Evolutionary conservation across 495 filamentous ascomycete genomes (phyloP).

Genomic region (Penicillium lividum): DNA sequence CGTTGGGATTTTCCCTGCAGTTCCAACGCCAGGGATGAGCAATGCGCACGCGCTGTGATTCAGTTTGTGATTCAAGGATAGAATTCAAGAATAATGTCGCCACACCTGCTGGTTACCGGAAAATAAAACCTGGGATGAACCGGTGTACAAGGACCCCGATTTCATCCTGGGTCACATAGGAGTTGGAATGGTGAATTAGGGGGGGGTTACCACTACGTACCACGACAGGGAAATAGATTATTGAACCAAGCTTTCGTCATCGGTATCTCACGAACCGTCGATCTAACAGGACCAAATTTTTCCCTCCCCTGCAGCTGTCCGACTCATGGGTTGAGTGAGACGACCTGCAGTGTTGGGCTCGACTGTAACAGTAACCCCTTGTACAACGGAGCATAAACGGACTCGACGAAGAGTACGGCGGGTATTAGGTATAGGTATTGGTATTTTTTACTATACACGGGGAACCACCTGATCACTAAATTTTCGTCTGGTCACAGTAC

Average conservation of each 20-base stretch:
- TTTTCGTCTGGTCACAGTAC: not conserved
- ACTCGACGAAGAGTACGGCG: conserved; percentile 14
- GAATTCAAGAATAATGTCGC: conserved; percentile 37
- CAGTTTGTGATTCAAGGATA: conserved; percentile 5
- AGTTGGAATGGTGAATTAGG: not conserved
- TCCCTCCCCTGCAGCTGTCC: conserved; percentile 23
- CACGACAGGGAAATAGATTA: not conserved
- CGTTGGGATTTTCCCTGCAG: conserved; percentile 25
- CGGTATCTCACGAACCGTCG: conserved; percentile 3
- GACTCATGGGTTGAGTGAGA: conserved; percentile 24
- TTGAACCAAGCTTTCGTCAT: conserved; percentile 1
- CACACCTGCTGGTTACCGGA: conserved; percentile 20
- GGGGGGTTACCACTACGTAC: not conserved
- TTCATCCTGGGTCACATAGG: not conserved
- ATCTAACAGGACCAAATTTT: not conserved
- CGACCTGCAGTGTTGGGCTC: conserved; percentile 15
- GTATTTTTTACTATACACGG: not conserved
- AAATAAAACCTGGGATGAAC: conserved; percentile 12
- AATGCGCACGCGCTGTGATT: conserved; percentile 23
- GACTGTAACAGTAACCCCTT: conserved; percentile 33
- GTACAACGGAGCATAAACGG: conserved; percentile 30
- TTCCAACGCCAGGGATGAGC: conserved; percentile 29
- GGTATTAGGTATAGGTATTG: not conserved
- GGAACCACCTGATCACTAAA: not conserved
- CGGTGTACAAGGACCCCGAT: not conserved